Evolutionary conservation across 2,329 filamentous ascomycete species (phyloP), one percentile per base, ranked within the genome.

Genomic region (Trichoderma sp.): DNA sequence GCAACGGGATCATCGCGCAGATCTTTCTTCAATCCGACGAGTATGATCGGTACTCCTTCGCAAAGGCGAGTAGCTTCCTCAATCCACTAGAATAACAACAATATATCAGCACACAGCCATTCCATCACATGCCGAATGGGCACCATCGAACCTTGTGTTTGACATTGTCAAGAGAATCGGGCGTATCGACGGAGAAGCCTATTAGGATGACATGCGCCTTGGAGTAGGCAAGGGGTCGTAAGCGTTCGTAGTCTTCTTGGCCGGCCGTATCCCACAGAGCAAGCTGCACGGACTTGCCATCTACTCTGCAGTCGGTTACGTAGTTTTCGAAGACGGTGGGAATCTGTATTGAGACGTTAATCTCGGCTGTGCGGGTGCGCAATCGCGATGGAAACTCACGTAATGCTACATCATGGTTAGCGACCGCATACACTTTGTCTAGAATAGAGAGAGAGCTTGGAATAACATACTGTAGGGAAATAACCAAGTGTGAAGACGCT

Each of bases 301-400:
- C 96, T 73, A 99, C 96, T 84, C 95, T 89, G 83, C 96, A 99
- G 84, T 99, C 96, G 77, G 96, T 99, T 75, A 99, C 96, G 80
- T 99, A 99, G 85, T 99, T 99, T 81, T 99, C 96, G 83, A 99
- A 99, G 47, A 99, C 96, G 61, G 96, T 99, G 1, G 96, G 96
- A 66, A 97, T 95, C 91, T 82, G 34, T 56, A 71, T 73, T 32
- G 30, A 18, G 51, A 65, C n/a, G 74, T 80, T 71, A 79, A 73
- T 74, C 75, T 68, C 64, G 63, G 71, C 39, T 70, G 34, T 73
- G 67, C 12, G 72, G n/a, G 36, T 30, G 24, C 28, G 57, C 15
- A 36, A 61, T 51, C 67, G 39, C 67, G 32, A 28, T 30, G 34
- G 53, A 18, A 60, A 82, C 85, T 86, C 83, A 89, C 87, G 80